Evolutionary conservation across 345 rosid genomes (phyloP), one percentile per base, ranked within the genome.

Genomic region (Lenwebbia sp.): DNA sequence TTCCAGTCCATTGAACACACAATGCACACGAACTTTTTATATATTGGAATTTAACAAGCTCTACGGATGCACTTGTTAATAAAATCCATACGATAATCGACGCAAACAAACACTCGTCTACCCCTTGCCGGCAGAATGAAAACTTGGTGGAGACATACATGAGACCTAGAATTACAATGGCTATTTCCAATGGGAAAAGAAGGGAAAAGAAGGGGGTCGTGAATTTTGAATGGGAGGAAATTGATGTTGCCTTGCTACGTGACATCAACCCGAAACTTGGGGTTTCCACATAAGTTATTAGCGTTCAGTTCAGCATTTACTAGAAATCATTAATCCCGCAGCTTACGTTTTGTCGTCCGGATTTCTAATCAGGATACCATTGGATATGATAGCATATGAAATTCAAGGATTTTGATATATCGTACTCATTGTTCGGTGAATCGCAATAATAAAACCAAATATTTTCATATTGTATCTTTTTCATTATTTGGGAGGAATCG

Each of bases 391-490:
- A 70, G 13, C 41, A 65, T 8, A 65, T 8, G 44, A 21, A 21
- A 65, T 70, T 1, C 0, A 62, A 4, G 1, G 5, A 30, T 15
- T 30, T 7, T 14, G 5, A 1, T 62, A 62, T 62, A 62, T 62
- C 3, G 0, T 30, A 30, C 30, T 2, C 0, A 70, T 1, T 8
- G 0, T 30, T 4, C 17, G 6, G 12, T 17, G 6, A 65, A 65
- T 65, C 0, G 1, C 41, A 65, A 65, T 15, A 65, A 65, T 65
- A 65, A 33, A 30, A 0, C 1, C 1, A 3, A 4, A 33, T 33
- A 17, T 30, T 30, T 30, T 30, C 10, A 30, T 62, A 15, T 30
- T 21, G 0, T 30, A 15, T 15, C 9, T 15, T 65, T 2, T 65
- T 2, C 3, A 8, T 15, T 17, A 30, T 62, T 65, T 65, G 41